Conservation (phyloP, 2,329 filamentous ascomycete genomes). For the Fusarium algeriense region DNA sequence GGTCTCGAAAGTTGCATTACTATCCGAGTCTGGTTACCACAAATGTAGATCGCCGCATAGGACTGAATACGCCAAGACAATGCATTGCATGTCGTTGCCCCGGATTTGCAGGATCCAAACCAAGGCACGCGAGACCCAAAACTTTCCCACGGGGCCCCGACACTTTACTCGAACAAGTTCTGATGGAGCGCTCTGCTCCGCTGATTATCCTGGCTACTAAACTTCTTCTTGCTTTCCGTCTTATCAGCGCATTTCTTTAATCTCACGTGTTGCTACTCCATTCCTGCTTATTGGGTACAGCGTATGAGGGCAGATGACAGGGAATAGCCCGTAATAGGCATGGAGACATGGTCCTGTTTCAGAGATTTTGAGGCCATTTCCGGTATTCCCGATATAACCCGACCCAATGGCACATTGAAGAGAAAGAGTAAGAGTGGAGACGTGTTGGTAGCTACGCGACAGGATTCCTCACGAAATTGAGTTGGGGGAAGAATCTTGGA, state of each 20-base stretch:
- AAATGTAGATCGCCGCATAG: neutral
- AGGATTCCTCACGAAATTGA: neutral
- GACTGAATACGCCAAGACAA: neutral
- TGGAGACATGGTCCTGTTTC: neutral
- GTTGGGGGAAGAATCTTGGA: neutral
- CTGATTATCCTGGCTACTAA: neutral
- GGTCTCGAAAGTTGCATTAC: neutral
- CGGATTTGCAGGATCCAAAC: neutral
- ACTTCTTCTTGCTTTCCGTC: neutral
- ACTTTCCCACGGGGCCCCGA: neutral
- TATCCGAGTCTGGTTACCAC: rapidly evolving
- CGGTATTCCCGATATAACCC: neutral
- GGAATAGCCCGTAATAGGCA: neutral
- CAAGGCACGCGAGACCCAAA: neutral
- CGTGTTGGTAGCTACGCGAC: neutral
- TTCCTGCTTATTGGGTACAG: neutral
- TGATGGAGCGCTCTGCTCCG: neutral
- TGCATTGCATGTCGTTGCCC: neutral
- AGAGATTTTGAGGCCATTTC: neutral
- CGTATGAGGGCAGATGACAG: too few species aligned
- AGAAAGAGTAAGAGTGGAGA: neutral
- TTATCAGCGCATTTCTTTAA: neutral
- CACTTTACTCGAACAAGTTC: neutral
- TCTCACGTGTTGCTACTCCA: neutral
- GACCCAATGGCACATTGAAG: neutral